Percentiles rank a stretch among this genome's conserved stretches.
Conservation (phyloP, 768 basidiomycete species). For the Hygrocybe punicea region DNA sequence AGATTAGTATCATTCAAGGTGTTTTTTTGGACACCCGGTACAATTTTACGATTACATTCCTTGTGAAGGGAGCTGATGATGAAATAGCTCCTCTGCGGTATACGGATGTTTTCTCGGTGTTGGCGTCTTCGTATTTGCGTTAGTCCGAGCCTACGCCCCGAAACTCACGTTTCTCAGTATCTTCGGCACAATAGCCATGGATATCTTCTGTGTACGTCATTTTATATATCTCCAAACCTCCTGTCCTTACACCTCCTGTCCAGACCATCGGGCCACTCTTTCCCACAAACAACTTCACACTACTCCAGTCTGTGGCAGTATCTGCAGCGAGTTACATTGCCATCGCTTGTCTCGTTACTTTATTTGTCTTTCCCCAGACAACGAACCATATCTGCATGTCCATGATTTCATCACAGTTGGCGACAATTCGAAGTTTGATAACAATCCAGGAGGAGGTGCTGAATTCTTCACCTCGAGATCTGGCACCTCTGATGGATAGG, state of each 20-base stretch:
- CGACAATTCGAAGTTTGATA: not conserved
- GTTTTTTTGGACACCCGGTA: conserved; percentile 43
- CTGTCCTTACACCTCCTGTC: not conserved
- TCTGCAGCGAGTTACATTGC: conserved; percentile 42
- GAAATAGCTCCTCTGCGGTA: conserved; percentile 38
- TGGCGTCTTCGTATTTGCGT: conserved; percentile 40
- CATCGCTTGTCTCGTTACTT: conserved; percentile 36
- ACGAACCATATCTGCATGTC: conserved; percentile 31
- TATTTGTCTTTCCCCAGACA: conserved; percentile 45
- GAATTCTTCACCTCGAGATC: conserved; percentile 15
- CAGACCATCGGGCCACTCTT: conserved; percentile 28
- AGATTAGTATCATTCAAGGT: conserved; percentile 33
- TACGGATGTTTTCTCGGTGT: conserved; percentile 45
- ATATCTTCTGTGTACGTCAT: conserved; percentile 32
- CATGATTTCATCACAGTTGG: not conserved
- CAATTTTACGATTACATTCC: too few species aligned
- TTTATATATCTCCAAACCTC: not conserved
- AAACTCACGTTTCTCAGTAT: conserved; percentile 41
- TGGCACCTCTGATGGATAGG: conserved; percentile 20
- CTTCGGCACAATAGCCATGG: conserved; percentile 44
- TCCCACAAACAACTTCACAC: conserved; percentile 38
- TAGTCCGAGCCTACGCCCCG: conserved; percentile 39
- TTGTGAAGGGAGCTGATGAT: not conserved
- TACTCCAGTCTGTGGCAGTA: conserved; percentile 40
- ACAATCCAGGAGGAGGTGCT: conserved; percentile 19